Evolutionary conservation across 257 asterid species (phyloP).

Genomic region (Nyctanthes arbortristis): DNA sequence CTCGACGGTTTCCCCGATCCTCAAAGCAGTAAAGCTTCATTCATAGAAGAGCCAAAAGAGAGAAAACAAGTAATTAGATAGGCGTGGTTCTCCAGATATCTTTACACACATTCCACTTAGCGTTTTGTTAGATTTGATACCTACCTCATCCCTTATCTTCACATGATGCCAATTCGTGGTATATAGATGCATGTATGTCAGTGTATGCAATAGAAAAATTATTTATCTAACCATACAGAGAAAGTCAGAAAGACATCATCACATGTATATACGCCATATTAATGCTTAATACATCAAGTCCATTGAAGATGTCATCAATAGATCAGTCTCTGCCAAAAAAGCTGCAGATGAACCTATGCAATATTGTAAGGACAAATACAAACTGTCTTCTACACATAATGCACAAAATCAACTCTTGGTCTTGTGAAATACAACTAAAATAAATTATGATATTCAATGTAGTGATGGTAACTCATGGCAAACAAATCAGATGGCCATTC

Average conservation of each 20-base stretch:
- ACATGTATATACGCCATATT: no score
- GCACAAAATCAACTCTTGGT: no score
- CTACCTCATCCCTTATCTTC: not conserved
- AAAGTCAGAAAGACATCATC: no score
- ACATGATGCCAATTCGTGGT: not conserved
- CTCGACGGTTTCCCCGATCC: conserved; percentile 94
- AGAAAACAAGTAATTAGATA: conserved; percentile 17
- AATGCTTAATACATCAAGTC: conserved; percentile 6
- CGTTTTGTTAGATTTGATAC: conserved; percentile 4
- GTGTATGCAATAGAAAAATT: not conserved
- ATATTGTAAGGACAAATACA: no score
- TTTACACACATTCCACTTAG: not conserved
- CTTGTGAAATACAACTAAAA: no score
- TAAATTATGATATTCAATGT: no score
- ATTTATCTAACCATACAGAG: no score
- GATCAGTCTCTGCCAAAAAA: not conserved
- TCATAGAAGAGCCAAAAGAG: conserved; percentile 21
- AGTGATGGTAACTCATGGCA: no score
- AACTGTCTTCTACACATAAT: not conserved
- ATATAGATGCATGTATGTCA: conserved; percentile 8
- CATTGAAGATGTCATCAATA: not conserved
- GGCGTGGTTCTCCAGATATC: not conserved
- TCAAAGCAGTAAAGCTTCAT: conserved; percentile 93
- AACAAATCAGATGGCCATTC: no score
- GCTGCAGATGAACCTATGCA: no score